These are phyloP conservation scores for Paramecium octaurelia DNA, from an alignment of 73 alveolate genomes.

Conservation along the genomic window DNA sequence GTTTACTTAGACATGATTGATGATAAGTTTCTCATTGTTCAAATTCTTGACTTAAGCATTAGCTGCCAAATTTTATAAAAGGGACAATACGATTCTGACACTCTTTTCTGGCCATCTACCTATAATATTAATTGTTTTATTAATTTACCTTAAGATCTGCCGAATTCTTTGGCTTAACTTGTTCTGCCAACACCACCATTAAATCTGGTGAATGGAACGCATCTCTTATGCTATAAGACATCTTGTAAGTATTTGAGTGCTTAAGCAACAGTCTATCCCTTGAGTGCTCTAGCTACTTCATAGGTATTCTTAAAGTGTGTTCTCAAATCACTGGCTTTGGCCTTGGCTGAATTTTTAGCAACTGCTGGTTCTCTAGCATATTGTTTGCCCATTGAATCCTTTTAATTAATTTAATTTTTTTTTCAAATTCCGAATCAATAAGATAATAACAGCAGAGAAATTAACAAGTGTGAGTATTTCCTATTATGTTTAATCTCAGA, in stretches of 20 bases:
- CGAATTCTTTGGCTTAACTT: slow-evolving; percentile 84
- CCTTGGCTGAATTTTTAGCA: slow-evolving; percentile 80
- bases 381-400: slow-evolving; percentile 73
- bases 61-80: slow-evolving; percentile 84
- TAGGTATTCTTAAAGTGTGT: slow-evolving; percentile 92
- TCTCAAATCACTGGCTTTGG: slow-evolving; percentile 91
- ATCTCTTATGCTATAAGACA: slow-evolving; percentile 89
- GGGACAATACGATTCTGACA: slow-evolving; percentile 78
- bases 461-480: neutral
- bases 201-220: slow-evolving; percentile 91
- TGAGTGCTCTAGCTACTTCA: slow-evolving; percentile 90
- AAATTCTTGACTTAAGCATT: slow-evolving; percentile 93
- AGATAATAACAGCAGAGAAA: neutral
- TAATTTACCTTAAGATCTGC: slow-evolving; percentile 76
- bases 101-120: slow-evolving; percentile 96
- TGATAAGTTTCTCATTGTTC: slow-evolving; percentile 81
- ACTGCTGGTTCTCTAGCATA: slow-evolving; percentile 86
- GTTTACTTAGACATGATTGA: slow-evolving; percentile 87
- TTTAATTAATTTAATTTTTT: slow-evolving; percentile 13
- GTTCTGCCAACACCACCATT: slow-evolving; percentile 93
- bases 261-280: slow-evolving; percentile 85
- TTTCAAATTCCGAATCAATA: neutral
- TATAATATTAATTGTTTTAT: neutral
- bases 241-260: slow-evolving; percentile 91
- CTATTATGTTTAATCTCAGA: neutral